Evolutionary conservation across 2,329 filamentous ascomycete genomes (phyloP).

Genomic region (Verticillium longisporum): DNA sequence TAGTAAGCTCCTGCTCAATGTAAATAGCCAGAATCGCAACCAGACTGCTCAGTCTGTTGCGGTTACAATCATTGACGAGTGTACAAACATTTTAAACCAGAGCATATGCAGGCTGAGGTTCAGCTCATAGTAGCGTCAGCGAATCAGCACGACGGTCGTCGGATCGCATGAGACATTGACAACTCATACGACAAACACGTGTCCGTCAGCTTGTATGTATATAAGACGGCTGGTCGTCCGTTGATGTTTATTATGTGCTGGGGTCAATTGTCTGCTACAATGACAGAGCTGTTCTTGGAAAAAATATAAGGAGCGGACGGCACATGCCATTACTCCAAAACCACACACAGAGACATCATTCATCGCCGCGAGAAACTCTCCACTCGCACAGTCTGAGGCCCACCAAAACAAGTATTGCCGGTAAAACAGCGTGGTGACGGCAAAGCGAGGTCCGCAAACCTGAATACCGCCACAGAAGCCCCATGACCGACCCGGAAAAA

Average conservation of each 20-base stretch:
- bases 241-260: neutral
- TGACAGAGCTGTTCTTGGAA: neutral
- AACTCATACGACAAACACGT: neutral
- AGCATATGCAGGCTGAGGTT: no score
- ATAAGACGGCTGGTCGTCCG: neutral
- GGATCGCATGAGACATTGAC: neutral
- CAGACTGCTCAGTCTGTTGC: no score
- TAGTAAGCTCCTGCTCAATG: no score
- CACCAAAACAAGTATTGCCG: neutral
- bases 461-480: neutral
- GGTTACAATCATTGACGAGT: no score
- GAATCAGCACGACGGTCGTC: neutral
- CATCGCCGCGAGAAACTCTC: neutral
- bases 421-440: neutral
- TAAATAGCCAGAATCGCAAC: no score
- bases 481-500: constrained; percentile 1
- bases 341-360: neutral
- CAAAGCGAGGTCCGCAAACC: neutral
- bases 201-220: neutral
- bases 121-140: no score
- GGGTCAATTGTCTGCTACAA: neutral
- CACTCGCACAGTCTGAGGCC: neutral
- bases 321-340: constrained; percentile 9
- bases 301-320: constrained; percentile 7
- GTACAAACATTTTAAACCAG: no score